Conservation (phyloP, 345 rosid species). For the Eucalyptus regnans region DNA sequence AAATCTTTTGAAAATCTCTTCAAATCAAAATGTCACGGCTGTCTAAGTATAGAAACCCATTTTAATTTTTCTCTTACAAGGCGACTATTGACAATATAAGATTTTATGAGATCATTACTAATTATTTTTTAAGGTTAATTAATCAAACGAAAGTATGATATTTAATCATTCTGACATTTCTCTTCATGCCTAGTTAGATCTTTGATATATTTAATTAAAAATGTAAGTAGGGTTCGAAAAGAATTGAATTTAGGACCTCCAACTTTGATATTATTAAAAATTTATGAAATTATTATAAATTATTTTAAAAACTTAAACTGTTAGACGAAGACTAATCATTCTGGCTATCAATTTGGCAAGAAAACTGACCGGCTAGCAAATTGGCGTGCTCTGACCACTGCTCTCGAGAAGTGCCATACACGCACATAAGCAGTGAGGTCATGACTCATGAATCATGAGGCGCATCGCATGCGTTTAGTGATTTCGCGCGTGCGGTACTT, state of each 20-base stretch:
- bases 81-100: rapidly evolving
- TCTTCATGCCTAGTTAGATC: rapidly evolving
- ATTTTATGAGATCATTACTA: no score
- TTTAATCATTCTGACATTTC: rapidly evolving
- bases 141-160: rapidly evolving
- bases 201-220: no score
- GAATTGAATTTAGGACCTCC: rapidly evolving
- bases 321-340: rapidly evolving
- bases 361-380: no score
- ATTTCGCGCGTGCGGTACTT: not conserved
- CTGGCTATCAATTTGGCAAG: no score
- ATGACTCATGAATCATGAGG: not conserved
- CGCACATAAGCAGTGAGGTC: not conserved
- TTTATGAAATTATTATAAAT: rapidly evolving
- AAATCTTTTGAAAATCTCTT: not conserved
- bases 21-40: not conserved
- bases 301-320: rapidly evolving
- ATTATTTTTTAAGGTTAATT: no score
- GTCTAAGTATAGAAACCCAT: not conserved
- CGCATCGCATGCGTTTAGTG: not conserved
- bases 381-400: not conserved
- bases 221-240: no score
- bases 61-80: not conserved
- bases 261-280: rapidly evolving
- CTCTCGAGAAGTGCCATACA: not conserved